Evolutionary conservation across 129 eudicot genomes (phyloP).

Genomic region (Daucus carota): DH1_v3.0 NC_030388.2:1785001-1785500

Average conservation of each 20-base stretch:
- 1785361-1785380: background rate
- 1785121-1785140: background rate
- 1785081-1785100: conserved; percentile 10
- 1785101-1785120: background rate
- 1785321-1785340: no score
- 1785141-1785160: conserved; percentile 14
- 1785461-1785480: conserved; percentile 21
- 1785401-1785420: background rate
- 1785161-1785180: conserved; percentile 26
- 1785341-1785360: background rate
- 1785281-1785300: no score
- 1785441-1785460: conserved; percentile 27
- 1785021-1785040: conserved; percentile 2
- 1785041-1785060: background rate
- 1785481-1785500: conserved; percentile 27
- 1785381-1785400: background rate
- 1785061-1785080: conserved; percentile 20
- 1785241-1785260: background rate
- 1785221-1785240: background rate
- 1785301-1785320: no score
- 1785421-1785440: conserved; percentile 12
- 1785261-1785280: background rate
- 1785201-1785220: no score
- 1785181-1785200: conserved; percentile 32
- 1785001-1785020: background rate